These are phyloP conservation scores for Auriscalpium orientale DNA, from an alignment of 768 basidiomycete species.

Conservation along the genomic window DNA sequence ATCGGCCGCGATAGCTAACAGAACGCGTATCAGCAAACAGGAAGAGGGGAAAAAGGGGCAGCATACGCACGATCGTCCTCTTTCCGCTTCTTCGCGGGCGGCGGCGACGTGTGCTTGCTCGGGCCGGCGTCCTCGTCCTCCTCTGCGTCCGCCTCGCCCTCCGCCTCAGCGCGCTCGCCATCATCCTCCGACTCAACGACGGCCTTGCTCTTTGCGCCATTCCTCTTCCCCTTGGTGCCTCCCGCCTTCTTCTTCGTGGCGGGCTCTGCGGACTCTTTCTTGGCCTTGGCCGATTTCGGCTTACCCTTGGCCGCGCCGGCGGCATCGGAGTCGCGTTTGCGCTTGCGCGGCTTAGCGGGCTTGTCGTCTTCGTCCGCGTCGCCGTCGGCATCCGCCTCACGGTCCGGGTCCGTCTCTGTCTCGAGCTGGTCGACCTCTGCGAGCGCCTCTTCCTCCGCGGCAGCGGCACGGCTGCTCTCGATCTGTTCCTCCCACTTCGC, in stretches of 20 bases:
- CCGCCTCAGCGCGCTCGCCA: slow-evolving; percentile 36
- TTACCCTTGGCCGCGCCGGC: slow-evolving; percentile 29
- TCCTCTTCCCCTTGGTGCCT: slow-evolving; percentile 43
- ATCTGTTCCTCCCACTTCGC: slow-evolving; percentile 52
- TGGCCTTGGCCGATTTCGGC: slow-evolving; percentile 35
- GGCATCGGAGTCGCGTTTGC: slow-evolving; percentile 58
- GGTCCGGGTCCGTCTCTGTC: slow-evolving; percentile 35
- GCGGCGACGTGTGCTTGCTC: slow-evolving; percentile 49
- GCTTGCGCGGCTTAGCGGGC: slow-evolving; percentile 37
- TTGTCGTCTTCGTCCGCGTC: slow-evolving; percentile 33
- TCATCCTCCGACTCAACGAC: slow-evolving; percentile 64
- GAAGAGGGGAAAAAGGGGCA: neutral
- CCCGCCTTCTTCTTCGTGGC: slow-evolving; percentile 27
- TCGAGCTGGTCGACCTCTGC: slow-evolving; percentile 64
- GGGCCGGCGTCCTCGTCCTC: slow-evolving; percentile 34
- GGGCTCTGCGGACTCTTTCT: slow-evolving; percentile 34
- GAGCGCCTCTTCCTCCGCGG: slow-evolving; percentile 41
- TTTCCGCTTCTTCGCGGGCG: slow-evolving; percentile 60
- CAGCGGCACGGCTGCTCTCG: slow-evolving; percentile 26
- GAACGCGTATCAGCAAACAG: neutral
- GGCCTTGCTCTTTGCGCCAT: slow-evolving; percentile 54
- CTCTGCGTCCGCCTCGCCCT: slow-evolving; percentile 23
- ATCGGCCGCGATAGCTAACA: slow-evolving; percentile 43
- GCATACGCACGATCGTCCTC: slow-evolving; percentile 48
- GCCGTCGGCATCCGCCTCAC: slow-evolving; percentile 40